Evolutionary conservation across 495 filamentous ascomycete genomes (phyloP).

Genomic region (Talaromyces stipitatus): DNA sequence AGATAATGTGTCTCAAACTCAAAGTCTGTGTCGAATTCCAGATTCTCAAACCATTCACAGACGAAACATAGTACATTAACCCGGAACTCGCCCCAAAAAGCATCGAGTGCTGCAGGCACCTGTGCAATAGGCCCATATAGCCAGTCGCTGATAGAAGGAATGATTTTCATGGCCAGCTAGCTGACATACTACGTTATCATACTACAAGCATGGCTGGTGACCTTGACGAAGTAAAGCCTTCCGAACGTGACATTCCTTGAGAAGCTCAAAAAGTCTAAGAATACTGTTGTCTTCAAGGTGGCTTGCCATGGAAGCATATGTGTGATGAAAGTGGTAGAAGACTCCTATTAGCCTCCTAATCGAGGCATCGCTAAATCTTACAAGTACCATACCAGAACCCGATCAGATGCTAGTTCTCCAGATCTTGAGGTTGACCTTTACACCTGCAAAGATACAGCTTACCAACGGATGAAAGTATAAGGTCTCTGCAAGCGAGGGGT

Average conservation of each 20-base stretch:
- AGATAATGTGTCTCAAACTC: too few relatives aligned
- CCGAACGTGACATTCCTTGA: constrained; percentile 13
- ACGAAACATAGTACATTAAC: too few relatives aligned
- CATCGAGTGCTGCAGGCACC: too few relatives aligned
- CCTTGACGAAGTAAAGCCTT: too few relatives aligned
- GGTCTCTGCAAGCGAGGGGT: constrained; percentile 13
- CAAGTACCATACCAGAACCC: constrained; percentile 10
- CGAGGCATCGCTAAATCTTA: neutral
- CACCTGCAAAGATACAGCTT: constrained; percentile 12
- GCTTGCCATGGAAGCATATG: constrained; percentile 7
- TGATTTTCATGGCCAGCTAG: too few relatives aligned
- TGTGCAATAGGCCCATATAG: too few relatives aligned
- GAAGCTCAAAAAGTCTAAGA: constrained; percentile 9
- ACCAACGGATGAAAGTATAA: constrained; percentile 13
- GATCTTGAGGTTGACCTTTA: constrained; percentile 14
- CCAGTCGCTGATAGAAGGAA: too few relatives aligned
- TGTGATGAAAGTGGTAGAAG: constrained; percentile 20
- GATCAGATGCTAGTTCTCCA: neutral
- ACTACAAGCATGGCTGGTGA: too few relatives aligned
- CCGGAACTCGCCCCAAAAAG: too few relatives aligned
- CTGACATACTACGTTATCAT: too few relatives aligned
- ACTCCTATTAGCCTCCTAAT: neutral
- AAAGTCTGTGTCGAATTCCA: too few relatives aligned
- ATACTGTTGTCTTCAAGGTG: constrained; percentile 14
- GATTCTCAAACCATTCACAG: too few relatives aligned